Evolutionary conservation across 306 rosid species (phyloP), one percentile per base, ranked within the genome.

Genomic region (Gastrolobium bilobum): DNA sequence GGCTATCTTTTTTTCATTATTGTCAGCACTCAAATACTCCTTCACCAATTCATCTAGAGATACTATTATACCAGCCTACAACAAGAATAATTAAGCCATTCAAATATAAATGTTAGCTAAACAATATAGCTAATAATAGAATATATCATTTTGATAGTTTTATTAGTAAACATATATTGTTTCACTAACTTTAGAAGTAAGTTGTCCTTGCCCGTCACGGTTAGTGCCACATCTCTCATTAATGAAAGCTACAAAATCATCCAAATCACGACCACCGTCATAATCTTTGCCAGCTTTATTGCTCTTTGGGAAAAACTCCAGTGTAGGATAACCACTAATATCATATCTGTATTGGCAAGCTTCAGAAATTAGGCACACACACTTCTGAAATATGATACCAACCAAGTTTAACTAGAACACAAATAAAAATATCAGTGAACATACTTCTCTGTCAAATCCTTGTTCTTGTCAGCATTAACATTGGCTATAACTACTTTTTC

Each of bases 251-350:
- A 91, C 96, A 47, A 95, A 91, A 84, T 87, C 97, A n/a, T 85
- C 90, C 79, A 95, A 74, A 31, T 91, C 94, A 47, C 90, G 91
- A 69, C 91, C 97, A 46, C 92, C 97, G 4, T 57, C 82, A 80
- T 87, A 91, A 83, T 87, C 94, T 89, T 94, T 91, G 54, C 97
- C 97, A 26, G 83, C 88, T 88, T 94, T 94, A 72, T 94, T 91
- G 80, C 59, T 69, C 86, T 75, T 88, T 29, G 97, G 97, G 62
- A 94, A 94, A 79, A 94, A 92, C 83, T 91, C 92, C 76, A 94
- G 73, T 0, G 97, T 88, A 14, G 97, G 99, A 80, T 69, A 92
- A 67, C 95, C 90, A 82, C 80, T 85, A 59, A 94, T 86, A 75
- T 84, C 99, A 64, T 88, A 94, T 91, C 99, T 92, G 85, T 74